These are phyloP conservation scores for Paramecium sonneborni DNA, from an alignment of 73 alveolate genomes.

Conservation along the genomic window DNA sequence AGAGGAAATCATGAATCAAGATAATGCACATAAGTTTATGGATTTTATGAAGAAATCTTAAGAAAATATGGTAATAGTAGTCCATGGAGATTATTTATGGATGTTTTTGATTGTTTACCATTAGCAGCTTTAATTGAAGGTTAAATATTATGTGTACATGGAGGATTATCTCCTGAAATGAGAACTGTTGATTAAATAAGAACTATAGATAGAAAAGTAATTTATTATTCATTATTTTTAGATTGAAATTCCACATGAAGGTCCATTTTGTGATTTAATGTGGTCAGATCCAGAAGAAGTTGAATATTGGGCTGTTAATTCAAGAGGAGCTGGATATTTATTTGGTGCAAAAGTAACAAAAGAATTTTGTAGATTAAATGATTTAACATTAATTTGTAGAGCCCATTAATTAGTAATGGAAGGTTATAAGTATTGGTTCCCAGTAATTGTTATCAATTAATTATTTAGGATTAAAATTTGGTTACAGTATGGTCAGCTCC, in stretches of 20 bases:
- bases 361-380: constrained; percentile 84
- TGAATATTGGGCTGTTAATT: constrained; percentile 82
- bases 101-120: constrained; percentile 78
- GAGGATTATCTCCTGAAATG: constrained; percentile 94
- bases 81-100: constrained; percentile 85
- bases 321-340: constrained; percentile 71
- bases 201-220: constrained; percentile 73
- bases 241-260: constrained; percentile 89
- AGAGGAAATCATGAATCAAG: constrained; percentile 73
- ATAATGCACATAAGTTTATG: constrained; percentile 71
- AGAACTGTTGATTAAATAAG: constrained; percentile 87
- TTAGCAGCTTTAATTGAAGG: constrained; percentile 89
- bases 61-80: constrained; percentile 89
- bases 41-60: constrained; percentile 83
- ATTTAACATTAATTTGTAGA: constrained; percentile 79
- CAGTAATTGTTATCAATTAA: constrained; percentile 72
- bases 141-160: constrained; percentile 92
- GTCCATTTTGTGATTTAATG: constrained; percentile 88
- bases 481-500: constrained; percentile 98
- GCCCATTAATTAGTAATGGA: constrained; percentile 86
- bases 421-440: constrained; percentile 90
- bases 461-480: constrained; percentile 77
- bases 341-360: constrained; percentile 78
- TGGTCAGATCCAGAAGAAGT: constrained; percentile 95
- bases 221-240: background rate